Evolutionary conservation across 83 land plant genomes (phyloP), one percentile per base, ranked within the genome.

Genomic region (Picea mariana): DNA sequence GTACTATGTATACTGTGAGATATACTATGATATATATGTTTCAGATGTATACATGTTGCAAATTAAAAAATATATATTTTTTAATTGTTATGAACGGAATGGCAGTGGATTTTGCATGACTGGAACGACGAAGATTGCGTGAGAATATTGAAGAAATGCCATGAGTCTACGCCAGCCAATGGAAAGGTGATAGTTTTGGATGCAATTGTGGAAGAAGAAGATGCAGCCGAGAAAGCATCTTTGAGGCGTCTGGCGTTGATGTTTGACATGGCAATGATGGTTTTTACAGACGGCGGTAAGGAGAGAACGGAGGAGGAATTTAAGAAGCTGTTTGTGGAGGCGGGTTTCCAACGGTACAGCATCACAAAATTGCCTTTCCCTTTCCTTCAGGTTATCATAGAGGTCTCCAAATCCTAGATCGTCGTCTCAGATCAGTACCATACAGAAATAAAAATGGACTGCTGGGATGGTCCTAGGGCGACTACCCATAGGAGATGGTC

Each of bases 31-130:
- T 38, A 18, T 2, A 17, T 38, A 26, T 17, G 0, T 6, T 3
- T 75, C 27, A 40, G 42, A 40, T 40, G 4, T 40, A 5, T 40
- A 27, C 31, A 27, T 40, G 42, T 40, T 40, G 6, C 6, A 40
- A 40, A 3, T 40, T 40, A 40, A 3, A 40, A 3, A 40, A 40
- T 40, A 5, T 1, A 61, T 47, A 63, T 12, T 8, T 34, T 15
- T 38, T 38, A 3, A 0, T 79, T 62, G 55, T 1, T 62, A 4
- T 42, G 55, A 69, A 13, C 17, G 15, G 4, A 26, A 7, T 27
- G 80, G 75, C 42, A 89, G 88, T 83, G 80, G 82, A 79, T 87
- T 62, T 77, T 89, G 69, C 91, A 89, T 49, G 87, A 89, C 26
- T 89, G 91, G 91, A 67, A 64, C 1, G 91, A 89, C 21, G 91